Evolutionary conservation across 129 eudicot species (phyloP).

Genomic region (Heracleum sosnowskyi): DNA sequence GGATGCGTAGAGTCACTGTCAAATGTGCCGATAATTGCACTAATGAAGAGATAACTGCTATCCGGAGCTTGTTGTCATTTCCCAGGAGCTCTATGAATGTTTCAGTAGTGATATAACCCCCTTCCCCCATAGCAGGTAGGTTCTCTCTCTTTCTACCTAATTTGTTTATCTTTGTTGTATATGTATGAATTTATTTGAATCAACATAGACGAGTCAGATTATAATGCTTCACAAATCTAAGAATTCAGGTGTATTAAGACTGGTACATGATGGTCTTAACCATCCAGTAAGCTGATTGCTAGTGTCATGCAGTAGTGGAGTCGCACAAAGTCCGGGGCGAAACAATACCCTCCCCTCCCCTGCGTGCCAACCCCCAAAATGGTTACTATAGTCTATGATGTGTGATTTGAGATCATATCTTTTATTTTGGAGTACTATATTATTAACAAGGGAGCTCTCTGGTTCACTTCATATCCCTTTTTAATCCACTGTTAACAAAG

Average conservation of each 20-base stretch:
- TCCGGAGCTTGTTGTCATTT: background rate
- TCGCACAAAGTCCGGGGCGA: too few species aligned
- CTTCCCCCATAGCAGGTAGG: background rate
- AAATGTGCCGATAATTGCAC: background rate
- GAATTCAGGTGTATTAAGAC: background rate
- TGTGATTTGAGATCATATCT: too few species aligned
- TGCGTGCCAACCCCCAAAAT: too few species aligned
- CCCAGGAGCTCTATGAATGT: conserved; percentile 9
- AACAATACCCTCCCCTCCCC: too few species aligned
- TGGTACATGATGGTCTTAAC: background rate
- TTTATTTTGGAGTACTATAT: too few species aligned
- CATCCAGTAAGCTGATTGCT: too few species aligned
- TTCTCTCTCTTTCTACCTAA: background rate
- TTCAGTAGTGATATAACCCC: background rate
- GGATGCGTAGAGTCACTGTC: background rate
- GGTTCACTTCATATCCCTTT: too few species aligned
- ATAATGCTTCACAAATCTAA: background rate
- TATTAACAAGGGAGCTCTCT: too few species aligned
- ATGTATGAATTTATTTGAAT: background rate
- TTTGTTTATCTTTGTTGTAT: background rate
- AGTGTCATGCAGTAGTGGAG: too few species aligned
- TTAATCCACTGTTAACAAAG: too few species aligned
- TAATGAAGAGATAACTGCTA: background rate
- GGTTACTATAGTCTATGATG: background rate
- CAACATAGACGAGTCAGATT: too few species aligned